Evolutionary conservation across 164 flowering plant species (phyloP), one percentile per base, ranked within the genome.

Genomic region (Chloranthus sessilifolius): DNA sequence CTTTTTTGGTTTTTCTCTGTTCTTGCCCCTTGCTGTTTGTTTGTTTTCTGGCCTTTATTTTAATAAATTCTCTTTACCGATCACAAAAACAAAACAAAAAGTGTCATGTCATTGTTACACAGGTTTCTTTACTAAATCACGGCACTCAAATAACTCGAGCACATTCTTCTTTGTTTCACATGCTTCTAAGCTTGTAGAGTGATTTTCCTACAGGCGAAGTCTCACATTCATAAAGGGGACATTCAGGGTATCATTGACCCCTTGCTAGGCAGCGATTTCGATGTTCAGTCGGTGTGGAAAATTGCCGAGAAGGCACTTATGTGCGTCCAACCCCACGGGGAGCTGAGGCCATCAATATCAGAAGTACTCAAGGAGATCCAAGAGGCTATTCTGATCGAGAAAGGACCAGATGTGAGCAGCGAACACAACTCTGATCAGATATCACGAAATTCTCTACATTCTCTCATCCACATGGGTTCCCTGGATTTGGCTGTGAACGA

Each of bases 351-450:
- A 17, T 74, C 97, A 14, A 94, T 94, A 8, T 89, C 96, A 14
- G 95, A 89, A 61, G 92, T 94, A n/a, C 78, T 89, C n/a, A 94
- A 94, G 68, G 96, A 94, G 63, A 85, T 94, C 39, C 97, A 94
- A 66, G 99, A 94, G 50, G 92, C 99, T 20, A 61, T 94, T 33
- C 43, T 66, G 7, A 86, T 94, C 16, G 96, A 94, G 60, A 81
- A 67, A 49, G 87, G 65, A 30, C 67, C 69, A 15, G 64, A 58
- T 44, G 74, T 66, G 0, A 54, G 46, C 7, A 65, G 77, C 64
- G 85, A 78, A 41, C 95, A 83, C 20, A 64, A 63, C 58, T 76
- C 83, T 1, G 84, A 77, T 36, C 76, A 81, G 2, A 47, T 82
- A 31, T 80, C 89, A 1, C 73, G 77, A 45, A 60, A 65, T 28